These are phyloP conservation scores for Zizania palustris DNA, from an alignment of 202 grass and related monocot species.

Conservation along the genomic window DNA sequence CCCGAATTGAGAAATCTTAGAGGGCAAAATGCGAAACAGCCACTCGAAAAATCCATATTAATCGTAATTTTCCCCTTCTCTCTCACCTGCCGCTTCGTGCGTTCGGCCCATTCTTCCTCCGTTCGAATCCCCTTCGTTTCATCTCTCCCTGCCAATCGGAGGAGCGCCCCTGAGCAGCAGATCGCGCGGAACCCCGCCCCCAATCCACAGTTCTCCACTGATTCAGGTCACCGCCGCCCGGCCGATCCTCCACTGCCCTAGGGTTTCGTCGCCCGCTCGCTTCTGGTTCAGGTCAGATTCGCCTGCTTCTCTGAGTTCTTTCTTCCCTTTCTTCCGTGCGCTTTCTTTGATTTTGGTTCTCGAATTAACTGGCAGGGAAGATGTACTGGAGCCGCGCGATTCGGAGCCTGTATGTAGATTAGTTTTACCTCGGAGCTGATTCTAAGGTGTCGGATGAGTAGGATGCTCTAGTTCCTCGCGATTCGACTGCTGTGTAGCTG, in stretches of 20 bases:
- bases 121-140: no score
- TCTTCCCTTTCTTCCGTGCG: not conserved
- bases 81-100: no score
- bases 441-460: conserved; percentile 15
- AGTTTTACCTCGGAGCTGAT: not conserved
- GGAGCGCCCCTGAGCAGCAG: no score
- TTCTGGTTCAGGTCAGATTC: conserved; percentile 8
- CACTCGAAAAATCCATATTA: no score
- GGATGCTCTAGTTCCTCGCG: not conserved
- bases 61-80: no score
- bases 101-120: no score
- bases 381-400: not conserved
- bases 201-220: not conserved
- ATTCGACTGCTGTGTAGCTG: conserved; percentile 4
- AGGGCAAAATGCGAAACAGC: no score
- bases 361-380: not conserved
- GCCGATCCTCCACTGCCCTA: not conserved
- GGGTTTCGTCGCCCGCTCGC: not conserved
- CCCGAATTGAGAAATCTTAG: no score
- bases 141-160: no score
- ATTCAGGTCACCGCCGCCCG: not conserved
- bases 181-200: no score
- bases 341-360: not conserved
- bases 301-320: not conserved
- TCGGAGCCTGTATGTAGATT: not conserved